A percentile compares a stretch with the other conserved stretches of the same genome.
These are phyloP conservation scores for Lactifluus echinatus DNA, from an alignment of 768 basidiomycete genomes.

Conservation along the genomic window DNA sequence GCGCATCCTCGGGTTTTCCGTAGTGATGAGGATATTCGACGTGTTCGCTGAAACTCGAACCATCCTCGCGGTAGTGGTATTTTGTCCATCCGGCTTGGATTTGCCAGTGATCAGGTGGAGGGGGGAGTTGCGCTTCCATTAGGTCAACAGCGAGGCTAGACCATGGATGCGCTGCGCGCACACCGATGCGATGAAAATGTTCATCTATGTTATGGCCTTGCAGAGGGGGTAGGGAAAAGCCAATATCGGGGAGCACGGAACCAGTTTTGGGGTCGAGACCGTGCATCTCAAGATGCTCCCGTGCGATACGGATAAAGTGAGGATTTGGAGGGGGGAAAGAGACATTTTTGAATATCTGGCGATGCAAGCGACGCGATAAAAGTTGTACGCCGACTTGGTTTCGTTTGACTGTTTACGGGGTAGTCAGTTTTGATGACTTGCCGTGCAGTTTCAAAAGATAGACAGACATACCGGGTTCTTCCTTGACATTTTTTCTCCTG, in stretches of 20 bases:
- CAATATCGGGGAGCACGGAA: constrained; percentile 68
- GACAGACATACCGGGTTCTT: not conserved
- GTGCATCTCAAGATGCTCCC: constrained; percentile 72
- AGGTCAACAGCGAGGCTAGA: constrained; percentile 57
- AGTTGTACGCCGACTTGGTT: constrained; percentile 94
- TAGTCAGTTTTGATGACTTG: not conserved
- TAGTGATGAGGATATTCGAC: constrained; percentile 60
- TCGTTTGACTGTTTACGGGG: constrained; percentile 42
- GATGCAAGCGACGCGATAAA: constrained; percentile 70
- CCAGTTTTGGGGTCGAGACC: constrained; percentile 72
- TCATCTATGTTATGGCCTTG: constrained; percentile 76
- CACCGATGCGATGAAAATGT: constrained; percentile 82
- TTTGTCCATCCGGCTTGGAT: constrained; percentile 83
- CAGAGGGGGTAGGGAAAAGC: constrained; percentile 76
- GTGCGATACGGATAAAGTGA: constrained; percentile 64
- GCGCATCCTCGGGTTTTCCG: constrained; percentile 57
- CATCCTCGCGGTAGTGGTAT: constrained; percentile 64
- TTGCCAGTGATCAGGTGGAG: constrained; percentile 46
- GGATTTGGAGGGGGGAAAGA: constrained; percentile 54
- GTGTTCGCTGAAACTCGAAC: constrained; percentile 65
- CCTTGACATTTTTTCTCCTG: not conserved
- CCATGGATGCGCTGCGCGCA: constrained; percentile 65
- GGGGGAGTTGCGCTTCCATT: constrained; percentile 45
- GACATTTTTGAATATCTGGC: constrained; percentile 70
- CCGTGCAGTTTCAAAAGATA: not conserved